Conservation (phyloP, 306 rosid genomes). For the Neltuma alba region DNA sequence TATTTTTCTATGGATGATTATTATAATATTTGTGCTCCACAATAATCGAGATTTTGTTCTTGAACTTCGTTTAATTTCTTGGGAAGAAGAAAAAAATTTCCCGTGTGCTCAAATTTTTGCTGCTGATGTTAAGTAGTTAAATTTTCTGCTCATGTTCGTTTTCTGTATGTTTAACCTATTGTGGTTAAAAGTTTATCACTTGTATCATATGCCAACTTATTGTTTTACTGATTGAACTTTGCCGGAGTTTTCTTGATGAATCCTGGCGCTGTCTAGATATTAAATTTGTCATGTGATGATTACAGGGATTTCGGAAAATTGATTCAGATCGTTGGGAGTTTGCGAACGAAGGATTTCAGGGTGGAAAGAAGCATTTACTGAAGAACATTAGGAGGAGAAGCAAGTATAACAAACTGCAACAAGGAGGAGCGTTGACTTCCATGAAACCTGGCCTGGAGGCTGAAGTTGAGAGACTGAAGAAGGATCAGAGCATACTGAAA, state of each 20-base stretch:
- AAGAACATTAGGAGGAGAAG: conserved; percentile 83
- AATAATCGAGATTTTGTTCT: not conserved
- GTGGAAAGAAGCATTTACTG: conserved; percentile 87
- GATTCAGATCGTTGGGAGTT: conserved; percentile 92
- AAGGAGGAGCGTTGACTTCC: conserved; percentile 35
- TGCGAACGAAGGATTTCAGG: conserved; percentile 82
- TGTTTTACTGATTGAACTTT: not conserved
- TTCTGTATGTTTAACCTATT: not conserved
- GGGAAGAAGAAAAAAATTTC: not conserved
- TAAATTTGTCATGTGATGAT: not conserved
- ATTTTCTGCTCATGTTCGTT: not conserved
- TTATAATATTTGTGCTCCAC: not conserved
- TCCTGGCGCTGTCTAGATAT: not conserved
- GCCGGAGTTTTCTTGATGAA: not conserved
- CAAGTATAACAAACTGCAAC: conserved; percentile 52
- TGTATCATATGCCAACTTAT: not conserved
- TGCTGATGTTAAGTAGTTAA: not conserved
- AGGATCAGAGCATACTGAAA: conserved; percentile 62
- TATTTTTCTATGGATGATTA: not conserved
- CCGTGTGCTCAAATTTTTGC: not conserved
- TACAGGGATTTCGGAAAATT: conserved; percentile 88
- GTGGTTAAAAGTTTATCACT: not conserved
- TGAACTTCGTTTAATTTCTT: not conserved
- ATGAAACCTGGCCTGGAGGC: conserved; percentile 50
- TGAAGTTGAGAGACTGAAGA: conserved; percentile 63